These are phyloP conservation scores for Saussurea involucrata DNA, from an alignment of 129 eudicot species.

Conservation along the genomic window DNA sequence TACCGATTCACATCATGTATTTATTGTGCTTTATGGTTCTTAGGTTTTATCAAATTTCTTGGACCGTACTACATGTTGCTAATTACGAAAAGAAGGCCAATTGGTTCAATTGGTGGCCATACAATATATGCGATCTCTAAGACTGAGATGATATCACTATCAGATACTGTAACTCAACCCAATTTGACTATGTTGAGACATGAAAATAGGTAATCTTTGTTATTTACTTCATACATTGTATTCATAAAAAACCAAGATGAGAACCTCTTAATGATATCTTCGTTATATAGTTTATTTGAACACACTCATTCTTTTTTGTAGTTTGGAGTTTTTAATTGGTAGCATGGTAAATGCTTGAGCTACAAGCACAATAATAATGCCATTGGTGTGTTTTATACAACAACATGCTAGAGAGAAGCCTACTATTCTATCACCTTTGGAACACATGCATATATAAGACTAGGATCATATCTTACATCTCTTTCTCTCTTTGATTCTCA, in stretches of 20 bases:
- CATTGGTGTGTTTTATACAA: background rate
- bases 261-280: background rate
- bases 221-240: background rate
- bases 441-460: background rate
- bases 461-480: background rate
- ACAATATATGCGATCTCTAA: slow-evolving; percentile 64
- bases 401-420: background rate
- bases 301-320: background rate
- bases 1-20: background rate
- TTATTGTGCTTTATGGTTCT: slow-evolving; percentile 14
- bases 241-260: background rate
- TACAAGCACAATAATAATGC: background rate
- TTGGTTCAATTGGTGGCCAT: slow-evolving; percentile 78
- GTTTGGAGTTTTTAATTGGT: background rate
- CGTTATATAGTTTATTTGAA: background rate
- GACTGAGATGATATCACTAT: slow-evolving; percentile 59
- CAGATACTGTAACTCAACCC: slow-evolving; percentile 44
- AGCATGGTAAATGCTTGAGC: slow-evolving; percentile 3
- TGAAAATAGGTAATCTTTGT: slow-evolving; percentile 59
- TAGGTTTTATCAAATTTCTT: slow-evolving; percentile 77
- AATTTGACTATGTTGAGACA: slow-evolving; percentile 34
- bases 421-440: background rate
- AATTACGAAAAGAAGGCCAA: slow-evolving; percentile 61
- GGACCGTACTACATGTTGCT: slow-evolving; percentile 84
- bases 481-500: background rate